Evolutionary conservation across 2,329 filamentous ascomycete species (phyloP).

Genomic region (Samsoniella hepiali): DNA sequence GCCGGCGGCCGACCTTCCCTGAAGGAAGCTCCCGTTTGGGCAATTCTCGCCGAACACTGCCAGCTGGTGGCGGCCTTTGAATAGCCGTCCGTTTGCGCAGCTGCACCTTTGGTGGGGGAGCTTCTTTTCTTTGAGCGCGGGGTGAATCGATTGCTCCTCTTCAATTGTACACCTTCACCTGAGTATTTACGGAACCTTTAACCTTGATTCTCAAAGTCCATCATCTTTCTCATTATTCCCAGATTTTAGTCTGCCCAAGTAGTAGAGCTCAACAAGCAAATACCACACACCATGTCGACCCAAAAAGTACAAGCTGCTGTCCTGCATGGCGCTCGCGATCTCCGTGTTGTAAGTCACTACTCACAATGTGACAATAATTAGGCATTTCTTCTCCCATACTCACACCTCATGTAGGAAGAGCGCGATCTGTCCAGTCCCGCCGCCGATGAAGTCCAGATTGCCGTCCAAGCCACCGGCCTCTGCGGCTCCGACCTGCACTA

Average conservation of each 20-base stretch:
- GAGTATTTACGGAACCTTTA: neutral
- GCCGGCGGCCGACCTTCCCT: neutral
- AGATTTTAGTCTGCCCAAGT: neutral
- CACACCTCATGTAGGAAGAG: conserved; percentile 43
- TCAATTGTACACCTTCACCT: neutral
- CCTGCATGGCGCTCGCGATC: conserved; percentile 5
- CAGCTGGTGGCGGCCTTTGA: neutral
- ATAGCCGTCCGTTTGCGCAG: conserved; percentile 13
- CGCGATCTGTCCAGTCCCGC: conserved; percentile 52
- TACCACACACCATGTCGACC: conserved; percentile 2
- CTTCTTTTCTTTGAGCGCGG: neutral
- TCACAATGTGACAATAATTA: neutral
- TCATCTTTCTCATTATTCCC: neutral
- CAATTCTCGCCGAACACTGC: conserved; percentile 12
- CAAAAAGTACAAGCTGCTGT: conserved; percentile 48
- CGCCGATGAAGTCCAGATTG: conserved; percentile 57
- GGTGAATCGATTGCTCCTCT: neutral
- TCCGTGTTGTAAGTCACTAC: conserved; percentile 17
- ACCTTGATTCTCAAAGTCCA: neutral
- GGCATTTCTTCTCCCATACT: neutral
- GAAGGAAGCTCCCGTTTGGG: conserved; percentile 6
- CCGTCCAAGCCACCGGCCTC: conserved; percentile 59
- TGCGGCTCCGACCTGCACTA: conserved; percentile 68
- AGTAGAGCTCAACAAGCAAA: neutral
- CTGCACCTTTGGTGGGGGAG: conserved; percentile 11